phyloP scores from a whole-genome alignment of 441 rosid genomes.

The Pelargonium australe region DNA sequence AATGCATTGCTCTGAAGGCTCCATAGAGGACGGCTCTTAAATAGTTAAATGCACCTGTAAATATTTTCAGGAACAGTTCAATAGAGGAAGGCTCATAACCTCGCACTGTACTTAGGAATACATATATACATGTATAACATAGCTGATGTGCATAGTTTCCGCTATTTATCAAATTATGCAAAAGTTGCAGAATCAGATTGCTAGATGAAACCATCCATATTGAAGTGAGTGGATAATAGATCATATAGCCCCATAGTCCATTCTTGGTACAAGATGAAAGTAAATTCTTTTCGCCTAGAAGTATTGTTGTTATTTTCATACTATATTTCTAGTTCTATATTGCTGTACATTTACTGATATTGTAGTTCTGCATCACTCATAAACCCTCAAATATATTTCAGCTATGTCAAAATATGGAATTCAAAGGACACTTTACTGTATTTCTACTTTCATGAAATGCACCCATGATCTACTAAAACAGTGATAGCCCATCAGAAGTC shows the following conservation, averaged over 20 bases:
- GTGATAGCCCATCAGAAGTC: too few relatives aligned
- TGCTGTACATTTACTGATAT: background rate
- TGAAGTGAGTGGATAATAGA: too few relatives aligned
- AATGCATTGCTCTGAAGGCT: constrained; percentile 1
- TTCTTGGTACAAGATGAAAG: too few relatives aligned
- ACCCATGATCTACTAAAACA: too few relatives aligned
- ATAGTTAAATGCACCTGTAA: background rate
- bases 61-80: background rate
- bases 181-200: background rate
- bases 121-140: constrained; percentile 1
- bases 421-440: too few relatives aligned
- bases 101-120: background rate
- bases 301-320: too few relatives aligned
- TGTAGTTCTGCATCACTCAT: background rate
- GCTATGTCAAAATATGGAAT: too few relatives aligned
- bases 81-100: background rate
- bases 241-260: background rate
- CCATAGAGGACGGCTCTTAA: background rate
- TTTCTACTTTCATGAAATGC: too few relatives aligned
- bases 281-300: too few relatives aligned
- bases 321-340: background rate
- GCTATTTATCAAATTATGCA: background rate
- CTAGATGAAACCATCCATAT: background rate
- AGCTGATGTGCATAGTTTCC: background rate
- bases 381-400: background rate